Percentiles rank a stretch among this genome's conserved stretches.
Conservation (phyloP, 2,329 filamentous ascomycete species). For the Hypoxylon sp. region DNA sequence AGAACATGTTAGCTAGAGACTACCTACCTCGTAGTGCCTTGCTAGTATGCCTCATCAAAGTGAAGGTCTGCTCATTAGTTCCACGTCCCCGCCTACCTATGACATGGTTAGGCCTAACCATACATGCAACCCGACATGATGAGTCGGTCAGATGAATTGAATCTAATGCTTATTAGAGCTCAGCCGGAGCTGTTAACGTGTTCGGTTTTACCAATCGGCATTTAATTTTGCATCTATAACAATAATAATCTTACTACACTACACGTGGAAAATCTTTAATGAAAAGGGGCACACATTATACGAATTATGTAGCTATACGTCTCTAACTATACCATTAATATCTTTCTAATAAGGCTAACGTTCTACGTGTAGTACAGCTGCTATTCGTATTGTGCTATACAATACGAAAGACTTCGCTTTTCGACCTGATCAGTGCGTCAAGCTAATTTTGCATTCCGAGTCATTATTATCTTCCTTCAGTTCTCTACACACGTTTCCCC, state of each 20-base stretch:
- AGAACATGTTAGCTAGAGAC: slow-evolving; percentile 35
- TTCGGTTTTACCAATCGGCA: slow-evolving; percentile 33
- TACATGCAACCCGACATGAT: slow-evolving; percentile 40
- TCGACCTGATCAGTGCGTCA: background rate
- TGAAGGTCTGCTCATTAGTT: slow-evolving; percentile 1
- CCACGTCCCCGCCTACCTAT: slow-evolving; percentile 18
- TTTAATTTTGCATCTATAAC: slow-evolving; percentile 15
- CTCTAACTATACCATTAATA: background rate
- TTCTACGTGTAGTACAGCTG: background rate
- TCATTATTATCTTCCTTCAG: background rate
- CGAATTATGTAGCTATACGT: slow-evolving; percentile 2
- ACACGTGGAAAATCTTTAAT: slow-evolving; percentile 24
- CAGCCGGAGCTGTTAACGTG: slow-evolving; percentile 36
- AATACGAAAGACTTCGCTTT: background rate
- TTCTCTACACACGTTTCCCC: background rate
- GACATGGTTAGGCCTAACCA: slow-evolving; percentile 21
- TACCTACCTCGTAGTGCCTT: slow-evolving; percentile 19
- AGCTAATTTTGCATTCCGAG: background rate
- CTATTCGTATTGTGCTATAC: background rate
- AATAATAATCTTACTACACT: slow-evolving; percentile 27
- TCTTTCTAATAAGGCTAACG: background rate
- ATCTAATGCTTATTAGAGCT: slow-evolving; percentile 39
- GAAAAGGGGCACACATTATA: slow-evolving; percentile 26
- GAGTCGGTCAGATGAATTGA: slow-evolving; percentile 44
- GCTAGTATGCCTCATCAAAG: slow-evolving; percentile 4